A percentile compares a stretch with the other conserved stretches of the same genome.
Evolutionary conservation across 768 basidiomycete species (phyloP).

Genomic region (Mrakia hoshinonis): DNA sequence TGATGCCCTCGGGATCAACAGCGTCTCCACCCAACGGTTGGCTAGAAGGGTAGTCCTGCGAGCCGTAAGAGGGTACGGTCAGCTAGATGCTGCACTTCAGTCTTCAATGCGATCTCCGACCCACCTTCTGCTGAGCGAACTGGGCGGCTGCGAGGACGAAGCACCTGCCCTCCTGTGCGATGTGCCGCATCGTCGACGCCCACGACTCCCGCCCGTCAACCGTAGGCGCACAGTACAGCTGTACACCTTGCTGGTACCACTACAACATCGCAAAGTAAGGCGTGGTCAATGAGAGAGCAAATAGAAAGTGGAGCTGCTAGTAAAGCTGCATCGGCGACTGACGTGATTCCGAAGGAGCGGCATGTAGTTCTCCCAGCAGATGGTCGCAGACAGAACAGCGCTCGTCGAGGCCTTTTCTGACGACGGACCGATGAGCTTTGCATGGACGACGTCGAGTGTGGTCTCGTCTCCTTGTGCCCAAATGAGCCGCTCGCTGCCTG

Average conservation of each 20-base stretch:
- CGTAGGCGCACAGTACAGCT: conserved; percentile 60
- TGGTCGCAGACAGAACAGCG: conserved; percentile 51
- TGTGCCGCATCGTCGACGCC: conserved; percentile 54
- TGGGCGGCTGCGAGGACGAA: conserved; percentile 52
- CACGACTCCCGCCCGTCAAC: conserved; percentile 55
- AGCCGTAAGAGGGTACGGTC: neutral
- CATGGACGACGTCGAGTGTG: conserved; percentile 49
- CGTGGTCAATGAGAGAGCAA: neutral
- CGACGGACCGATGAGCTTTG: conserved; percentile 42
- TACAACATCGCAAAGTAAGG: conserved; percentile 49
- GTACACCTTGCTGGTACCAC: conserved; percentile 54
- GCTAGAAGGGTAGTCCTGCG: conserved; percentile 47
- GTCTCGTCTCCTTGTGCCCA: conserved; percentile 56
- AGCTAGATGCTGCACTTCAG: too few relatives aligned
- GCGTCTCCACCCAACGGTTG: conserved; percentile 41
- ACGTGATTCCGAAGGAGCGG: conserved; percentile 1
- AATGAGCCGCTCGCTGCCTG: conserved; percentile 52
- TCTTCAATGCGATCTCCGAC: neutral
- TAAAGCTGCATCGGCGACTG: too few relatives aligned
- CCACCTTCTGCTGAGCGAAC: conserved; percentile 47
- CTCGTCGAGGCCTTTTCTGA: neutral
- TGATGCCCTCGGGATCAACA: conserved; percentile 45
- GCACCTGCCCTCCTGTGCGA: conserved; percentile 61
- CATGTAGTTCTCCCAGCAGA: conserved; percentile 54
- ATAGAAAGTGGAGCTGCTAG: conserved; percentile 32